Base-by-base conservation (phyloP, 495 filamentous ascomycete genomes). In the Letharia columbiana region DNA sequence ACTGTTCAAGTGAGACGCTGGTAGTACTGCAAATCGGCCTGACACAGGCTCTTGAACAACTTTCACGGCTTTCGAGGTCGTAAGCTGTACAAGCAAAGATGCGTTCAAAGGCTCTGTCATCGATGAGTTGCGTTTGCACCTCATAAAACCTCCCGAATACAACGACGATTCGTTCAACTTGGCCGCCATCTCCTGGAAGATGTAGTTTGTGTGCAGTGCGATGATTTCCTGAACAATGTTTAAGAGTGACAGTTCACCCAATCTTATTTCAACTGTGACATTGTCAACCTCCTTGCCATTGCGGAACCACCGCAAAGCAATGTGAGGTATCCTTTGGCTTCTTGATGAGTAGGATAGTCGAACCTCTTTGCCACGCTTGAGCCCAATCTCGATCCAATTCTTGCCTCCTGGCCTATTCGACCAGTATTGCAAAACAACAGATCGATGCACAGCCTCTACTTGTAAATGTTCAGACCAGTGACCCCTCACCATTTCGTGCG, bases 341-440 rank as follows among this genome's bases (percentile, higher is more conserved):
- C 86, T 56, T 77, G 74, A 57, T 70, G 71, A 66, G 72, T 79
- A 45, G 65, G 74, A 61, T 74, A 76, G 44, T 64, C 67, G 45
- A 68, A 65, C 54, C 68, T 76, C 67, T 69, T 74, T 84, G 50
- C 86, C 85, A 70, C 89, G 89, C 66, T 83, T 79, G 39, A 94
- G 79, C 3, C 91, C 91, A n/a, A 97, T 81, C 52, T 96, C 88
- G 57, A 98, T 80, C 92, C 94, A 98, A 74, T 85, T 94, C 77
- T 91, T 95, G 6, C 80, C 76, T 15, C 83, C 84, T 39, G 83
- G 77, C 64, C 84, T 83, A 49, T 84, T 79, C 23, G 82, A 74
- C 94, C 94, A 98, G 74, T 98, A 98, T 67, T 97, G 92, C 61
- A 98, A 80, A 18, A 91, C 83, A 65, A 98, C 77, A 20, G 86